Base-by-base conservation (phyloP, 805 yeast species). In the Metschnikowia peoriensis region DNA sequence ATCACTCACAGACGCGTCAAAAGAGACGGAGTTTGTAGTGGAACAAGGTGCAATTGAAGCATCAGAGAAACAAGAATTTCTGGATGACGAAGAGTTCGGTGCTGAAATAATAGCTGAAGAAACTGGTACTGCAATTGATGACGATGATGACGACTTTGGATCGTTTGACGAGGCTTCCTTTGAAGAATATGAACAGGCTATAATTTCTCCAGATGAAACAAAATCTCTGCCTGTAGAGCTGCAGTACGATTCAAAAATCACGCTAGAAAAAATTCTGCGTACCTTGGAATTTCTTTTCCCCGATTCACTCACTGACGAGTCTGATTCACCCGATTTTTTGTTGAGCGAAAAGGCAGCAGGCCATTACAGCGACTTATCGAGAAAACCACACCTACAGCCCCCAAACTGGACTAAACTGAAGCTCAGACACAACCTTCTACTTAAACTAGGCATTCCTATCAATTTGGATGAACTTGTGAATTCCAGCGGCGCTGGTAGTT, bases 371-470 rank as follows among this genome's bases (percentile, higher is more conserved):
- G 77, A 77, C 50, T 66, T 85, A n/a, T 71, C 81, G 2, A 70
- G 72, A 9, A 53, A 73, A 14, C 82, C 84, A 0, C 75, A 76
- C 46, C 66, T 82, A 35, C 77, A 76, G 29, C 87, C 85, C 1
- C 77, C 84, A 15, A 84, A 84, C 53, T 89, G 96, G 96, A 79
- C 78, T 41, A 77, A 77, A 49, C 85, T 88, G 63, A 74, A 83
- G 16, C 77, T 87, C 27, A 79, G 91, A 47, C 80, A 86, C 59
- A 82, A 81, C 58, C 67, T 89, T 34, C 72, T 87, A 34, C 72
- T 85, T 16, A 79, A 83, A 29, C 70, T 89, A 42, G 91, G 92
- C 1, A 78, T 89, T 1, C 96, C 96, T 0, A 79, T 88, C 40
- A 85, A 86, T 60, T 70, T 85, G 14, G 90, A 85, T 65, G 88